phyloP scores from a whole-genome alignment of 495 filamentous ascomycete genomes.

The Neurospora sp. region DNA sequence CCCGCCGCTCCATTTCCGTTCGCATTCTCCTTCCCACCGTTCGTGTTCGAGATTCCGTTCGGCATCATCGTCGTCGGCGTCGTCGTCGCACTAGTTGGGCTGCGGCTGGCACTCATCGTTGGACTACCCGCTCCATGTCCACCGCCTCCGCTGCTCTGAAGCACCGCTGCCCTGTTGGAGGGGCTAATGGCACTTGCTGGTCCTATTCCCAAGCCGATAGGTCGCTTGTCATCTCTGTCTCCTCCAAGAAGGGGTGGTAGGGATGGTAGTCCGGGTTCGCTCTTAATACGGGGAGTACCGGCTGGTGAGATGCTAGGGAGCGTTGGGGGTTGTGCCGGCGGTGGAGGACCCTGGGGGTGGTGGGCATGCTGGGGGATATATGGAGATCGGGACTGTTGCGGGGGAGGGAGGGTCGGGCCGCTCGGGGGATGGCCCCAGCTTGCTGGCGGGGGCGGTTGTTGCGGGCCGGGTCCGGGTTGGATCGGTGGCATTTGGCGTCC shows the following conservation, averaged over 20 bases:
- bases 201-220: neutral
- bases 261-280: neutral
- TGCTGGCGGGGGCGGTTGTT: neutral
- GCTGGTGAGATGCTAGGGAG: neutral
- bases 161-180: slow-evolving; percentile 20
- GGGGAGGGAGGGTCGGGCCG: neutral
- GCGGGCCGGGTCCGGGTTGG: neutral
- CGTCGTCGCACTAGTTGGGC: neutral
- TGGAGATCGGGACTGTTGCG: neutral
- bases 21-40: neutral
- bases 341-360: neutral
- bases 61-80: neutral
- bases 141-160: slow-evolving; percentile 29
- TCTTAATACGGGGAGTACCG: neutral
- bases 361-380: neutral
- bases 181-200: neutral
- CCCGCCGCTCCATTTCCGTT: slow-evolving; percentile 1
- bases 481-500: neutral
- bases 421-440: neutral
- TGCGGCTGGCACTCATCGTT: neutral
- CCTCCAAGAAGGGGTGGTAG: neutral
- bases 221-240: neutral
- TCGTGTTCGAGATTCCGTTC: neutral
- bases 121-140: slow-evolving; percentile 4
- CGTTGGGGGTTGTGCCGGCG: neutral